phyloP scores from a whole-genome alignment of 176 grass and related monocot genomes.

The Oryza glumipatula region DNA sequence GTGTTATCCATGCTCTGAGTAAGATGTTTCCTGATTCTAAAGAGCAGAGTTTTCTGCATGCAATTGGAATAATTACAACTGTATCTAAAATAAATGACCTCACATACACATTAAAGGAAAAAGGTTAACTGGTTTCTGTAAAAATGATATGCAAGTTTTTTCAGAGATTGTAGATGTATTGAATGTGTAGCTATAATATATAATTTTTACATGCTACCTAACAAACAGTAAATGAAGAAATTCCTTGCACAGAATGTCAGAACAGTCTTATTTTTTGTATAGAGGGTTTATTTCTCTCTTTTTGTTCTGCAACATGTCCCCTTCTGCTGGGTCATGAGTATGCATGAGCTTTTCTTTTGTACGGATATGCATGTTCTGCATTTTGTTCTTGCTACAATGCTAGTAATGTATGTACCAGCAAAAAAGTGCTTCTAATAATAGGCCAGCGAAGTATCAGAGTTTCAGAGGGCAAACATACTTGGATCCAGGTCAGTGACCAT shows the following conservation, averaged over 20 bases:
- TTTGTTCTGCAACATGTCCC: neutral
- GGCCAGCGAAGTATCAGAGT: neutral
- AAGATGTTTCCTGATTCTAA: neutral
- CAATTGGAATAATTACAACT: neutral
- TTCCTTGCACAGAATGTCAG: neutral
- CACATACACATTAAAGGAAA: neutral
- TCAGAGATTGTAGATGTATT: neutral
- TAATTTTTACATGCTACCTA: neutral
- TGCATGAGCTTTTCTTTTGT: neutral
- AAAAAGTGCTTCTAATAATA: conserved; percentile 17
- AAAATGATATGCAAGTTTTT: neutral
- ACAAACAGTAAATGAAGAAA: neutral
- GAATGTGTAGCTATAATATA: neutral
- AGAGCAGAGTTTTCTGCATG: neutral
- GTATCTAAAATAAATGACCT: neutral
- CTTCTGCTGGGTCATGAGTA: neutral
- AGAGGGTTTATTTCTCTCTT: neutral
- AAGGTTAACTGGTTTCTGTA: neutral
- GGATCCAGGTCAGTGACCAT: conserved; percentile 59
- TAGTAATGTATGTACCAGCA: conserved; percentile 29
- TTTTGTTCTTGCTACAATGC: conserved; percentile 14
- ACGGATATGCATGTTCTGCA: neutral
- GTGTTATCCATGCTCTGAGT: conserved; percentile 1
- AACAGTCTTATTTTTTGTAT: neutral
- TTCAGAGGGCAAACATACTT: conserved; percentile 45